phyloP scores from a whole-genome alignment of 139 green algal genomes.

The Marvania coccoides region DNA sequence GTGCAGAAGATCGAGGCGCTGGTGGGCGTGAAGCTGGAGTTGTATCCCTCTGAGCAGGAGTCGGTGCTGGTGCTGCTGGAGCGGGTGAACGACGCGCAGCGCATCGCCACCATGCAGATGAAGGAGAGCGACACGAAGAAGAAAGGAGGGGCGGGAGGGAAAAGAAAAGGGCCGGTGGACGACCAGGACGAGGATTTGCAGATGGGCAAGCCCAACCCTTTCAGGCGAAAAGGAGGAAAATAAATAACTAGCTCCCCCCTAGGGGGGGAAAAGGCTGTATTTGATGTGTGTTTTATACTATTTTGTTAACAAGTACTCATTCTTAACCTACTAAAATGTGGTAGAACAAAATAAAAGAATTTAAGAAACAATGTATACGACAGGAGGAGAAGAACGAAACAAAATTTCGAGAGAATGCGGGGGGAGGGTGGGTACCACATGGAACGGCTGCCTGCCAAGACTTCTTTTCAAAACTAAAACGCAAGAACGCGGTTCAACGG shows the following conservation, averaged over 20 bases:
- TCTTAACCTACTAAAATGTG: neutral
- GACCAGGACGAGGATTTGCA: neutral
- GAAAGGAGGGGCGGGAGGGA: neutral
- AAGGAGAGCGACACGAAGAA: conserved; percentile 45
- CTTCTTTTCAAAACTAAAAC: too few relatives aligned
- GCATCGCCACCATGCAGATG: conserved; percentile 79
- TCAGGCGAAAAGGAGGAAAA: neutral
- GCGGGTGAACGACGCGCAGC: conserved; percentile 73
- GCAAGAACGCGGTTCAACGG: too few relatives aligned
- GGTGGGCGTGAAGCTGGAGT: conserved; percentile 77
- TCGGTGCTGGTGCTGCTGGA: conserved; percentile 76
- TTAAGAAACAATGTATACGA: too few relatives aligned
- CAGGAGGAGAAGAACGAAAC: too few relatives aligned
- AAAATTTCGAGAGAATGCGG: too few relatives aligned
- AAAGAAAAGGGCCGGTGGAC: neutral
- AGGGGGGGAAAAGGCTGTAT: neutral
- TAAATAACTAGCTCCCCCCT: neutral
- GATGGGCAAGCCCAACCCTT: neutral
- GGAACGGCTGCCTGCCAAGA: too few relatives aligned
- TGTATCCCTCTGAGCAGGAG: conserved; percentile 59
- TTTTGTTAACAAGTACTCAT: neutral
- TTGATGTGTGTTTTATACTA: neutral
- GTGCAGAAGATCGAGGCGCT: conserved; percentile 96
- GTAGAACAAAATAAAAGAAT: too few relatives aligned
- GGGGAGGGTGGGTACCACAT: too few relatives aligned